Percentiles rank a stretch among this genome's conserved stretches.
phyloP scores from a whole-genome alignment of 1,284 basidiomycete genomes.

The Meira miltonrushii region DNA sequence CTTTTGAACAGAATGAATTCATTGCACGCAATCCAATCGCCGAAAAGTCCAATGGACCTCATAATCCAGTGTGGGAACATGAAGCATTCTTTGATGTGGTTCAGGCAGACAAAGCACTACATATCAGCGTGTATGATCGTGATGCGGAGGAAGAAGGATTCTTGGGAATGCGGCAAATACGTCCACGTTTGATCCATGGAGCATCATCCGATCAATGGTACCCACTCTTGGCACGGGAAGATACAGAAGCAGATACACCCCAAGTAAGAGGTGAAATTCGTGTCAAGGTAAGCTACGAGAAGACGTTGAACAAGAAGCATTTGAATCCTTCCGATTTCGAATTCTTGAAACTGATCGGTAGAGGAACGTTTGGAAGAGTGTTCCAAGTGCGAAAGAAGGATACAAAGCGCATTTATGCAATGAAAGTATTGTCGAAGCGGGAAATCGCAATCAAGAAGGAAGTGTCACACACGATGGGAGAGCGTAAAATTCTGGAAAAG shows the following conservation, averaged over 20 bases:
- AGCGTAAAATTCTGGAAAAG: conserved; percentile 94
- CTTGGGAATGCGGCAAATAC: conserved; percentile 84
- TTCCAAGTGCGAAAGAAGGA: conserved; percentile 98
- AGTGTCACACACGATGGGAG: conserved; percentile 97
- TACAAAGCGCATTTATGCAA: conserved; percentile 97
- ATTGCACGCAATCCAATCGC: conserved; percentile 86
- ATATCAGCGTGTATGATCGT: conserved; percentile 90
- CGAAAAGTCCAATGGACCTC: conserved; percentile 64
- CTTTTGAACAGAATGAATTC: conserved; percentile 99
- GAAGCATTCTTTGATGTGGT: conserved; percentile 89
- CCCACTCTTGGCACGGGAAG: conserved; percentile 61
- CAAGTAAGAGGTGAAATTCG: conserved; percentile 71
- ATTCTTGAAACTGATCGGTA: conserved; percentile 95
- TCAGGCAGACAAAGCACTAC: conserved; percentile 76
- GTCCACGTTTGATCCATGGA: conserved; percentile 80
- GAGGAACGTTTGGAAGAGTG: conserved; percentile 92
- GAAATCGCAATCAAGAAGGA: conserved; percentile 99
- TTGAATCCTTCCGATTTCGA: conserved; percentile 71
- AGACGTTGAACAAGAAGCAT: conserved; percentile 42
- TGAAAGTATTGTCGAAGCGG: conserved; percentile 98
- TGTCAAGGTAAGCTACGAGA: conserved; percentile 85
- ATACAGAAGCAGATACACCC: conserved; percentile 25
- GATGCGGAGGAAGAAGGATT: conserved; percentile 75
- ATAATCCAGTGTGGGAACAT: conserved; percentile 98
- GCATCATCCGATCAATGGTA: conserved; percentile 97